Conservation (phyloP, 306 rosid genomes). For the Sphenostylis stenocarpa region DNA sequence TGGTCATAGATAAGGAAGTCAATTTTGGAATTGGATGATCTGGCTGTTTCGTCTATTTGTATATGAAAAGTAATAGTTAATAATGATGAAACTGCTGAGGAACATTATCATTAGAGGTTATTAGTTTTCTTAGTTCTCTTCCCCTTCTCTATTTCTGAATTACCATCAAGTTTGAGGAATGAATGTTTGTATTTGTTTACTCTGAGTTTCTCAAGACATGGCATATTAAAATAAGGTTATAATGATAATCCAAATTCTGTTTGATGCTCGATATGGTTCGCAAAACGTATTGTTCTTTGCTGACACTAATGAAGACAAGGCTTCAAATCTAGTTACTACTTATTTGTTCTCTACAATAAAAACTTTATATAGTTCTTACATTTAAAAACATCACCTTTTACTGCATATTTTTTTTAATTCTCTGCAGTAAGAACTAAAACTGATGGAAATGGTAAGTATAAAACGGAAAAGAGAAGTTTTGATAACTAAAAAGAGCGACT, state of each 20-base stretch:
- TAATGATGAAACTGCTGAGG: not conserved
- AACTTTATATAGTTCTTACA: too few species aligned
- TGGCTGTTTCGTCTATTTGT: constrained; percentile 36
- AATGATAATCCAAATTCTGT: constrained; percentile 10
- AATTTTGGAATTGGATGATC: constrained; percentile 28
- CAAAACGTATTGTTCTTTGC: too few species aligned
- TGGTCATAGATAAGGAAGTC: constrained; percentile 6
- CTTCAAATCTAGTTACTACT: too few species aligned
- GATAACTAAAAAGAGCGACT: too few species aligned
- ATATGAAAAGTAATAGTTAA: constrained; percentile 31
- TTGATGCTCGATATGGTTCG: not conserved
- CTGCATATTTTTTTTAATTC: too few species aligned
- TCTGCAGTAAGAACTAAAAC: too few species aligned
- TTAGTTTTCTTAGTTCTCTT: not conserved
- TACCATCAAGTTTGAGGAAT: constrained; percentile 12
- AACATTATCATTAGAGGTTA: constrained; percentile 16
- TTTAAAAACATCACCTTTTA: too few species aligned
- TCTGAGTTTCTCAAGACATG: constrained; percentile 26
- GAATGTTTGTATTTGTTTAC: constrained; percentile 19
- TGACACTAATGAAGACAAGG: too few species aligned
- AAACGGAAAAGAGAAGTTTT: too few species aligned
- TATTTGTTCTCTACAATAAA: too few species aligned
- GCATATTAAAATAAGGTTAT: not conserved
- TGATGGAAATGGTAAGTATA: too few species aligned
- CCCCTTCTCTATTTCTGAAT: not conserved